phyloP scores from a whole-genome alignment of 352 stramenopile species.

The Globisporangium viniferum region DNA sequence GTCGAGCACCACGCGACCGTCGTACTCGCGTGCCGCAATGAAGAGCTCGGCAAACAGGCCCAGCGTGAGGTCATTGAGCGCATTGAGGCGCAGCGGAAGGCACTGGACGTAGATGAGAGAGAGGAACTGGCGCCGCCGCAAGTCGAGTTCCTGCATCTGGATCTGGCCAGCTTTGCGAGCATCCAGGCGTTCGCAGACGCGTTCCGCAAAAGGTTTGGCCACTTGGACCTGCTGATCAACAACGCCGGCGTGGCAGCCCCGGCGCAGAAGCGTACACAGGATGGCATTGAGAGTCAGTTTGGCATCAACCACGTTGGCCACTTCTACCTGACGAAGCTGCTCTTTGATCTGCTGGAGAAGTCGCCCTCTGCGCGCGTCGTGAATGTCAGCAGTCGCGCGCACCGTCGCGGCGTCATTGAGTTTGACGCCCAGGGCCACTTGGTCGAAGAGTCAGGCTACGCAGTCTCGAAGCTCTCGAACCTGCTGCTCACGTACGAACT shows the following conservation, averaged over 20 bases:
- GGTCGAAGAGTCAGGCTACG: slow-evolving; percentile 28
- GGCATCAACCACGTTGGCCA: slow-evolving; percentile 51
- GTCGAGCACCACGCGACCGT: slow-evolving; percentile 58
- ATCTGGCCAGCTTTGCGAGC: slow-evolving; percentile 18
- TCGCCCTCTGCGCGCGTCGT: slow-evolving; percentile 30
- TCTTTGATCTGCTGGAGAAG: slow-evolving; percentile 31
- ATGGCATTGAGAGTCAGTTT: slow-evolving; percentile 40
- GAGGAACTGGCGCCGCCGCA: slow-evolving; percentile 2
- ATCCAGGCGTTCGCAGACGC: slow-evolving; percentile 17
- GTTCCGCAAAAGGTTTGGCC: slow-evolving; percentile 19
- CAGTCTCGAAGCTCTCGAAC: slow-evolving; percentile 46
- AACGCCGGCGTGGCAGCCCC: slow-evolving; percentile 29
- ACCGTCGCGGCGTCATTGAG: slow-evolving; percentile 24
- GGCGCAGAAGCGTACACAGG: neutral
- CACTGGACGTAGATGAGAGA: neutral
- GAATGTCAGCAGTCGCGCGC: slow-evolving; percentile 36
- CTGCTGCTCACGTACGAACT: slow-evolving; percentile 53
- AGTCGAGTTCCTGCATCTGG: slow-evolving; percentile 23
- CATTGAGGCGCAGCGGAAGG: neutral
- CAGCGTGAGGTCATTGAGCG: slow-evolving; percentile 23
- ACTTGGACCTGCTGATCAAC: slow-evolving; percentile 28
- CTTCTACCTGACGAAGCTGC: slow-evolving; percentile 44
- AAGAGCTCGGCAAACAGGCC: slow-evolving; percentile 25
- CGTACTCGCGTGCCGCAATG: slow-evolving; percentile 74
- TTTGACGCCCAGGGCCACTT: slow-evolving; percentile 27